phyloP scores from a whole-genome alignment of 106 monocot genomes.

The Cymbidium sinense region DNA sequence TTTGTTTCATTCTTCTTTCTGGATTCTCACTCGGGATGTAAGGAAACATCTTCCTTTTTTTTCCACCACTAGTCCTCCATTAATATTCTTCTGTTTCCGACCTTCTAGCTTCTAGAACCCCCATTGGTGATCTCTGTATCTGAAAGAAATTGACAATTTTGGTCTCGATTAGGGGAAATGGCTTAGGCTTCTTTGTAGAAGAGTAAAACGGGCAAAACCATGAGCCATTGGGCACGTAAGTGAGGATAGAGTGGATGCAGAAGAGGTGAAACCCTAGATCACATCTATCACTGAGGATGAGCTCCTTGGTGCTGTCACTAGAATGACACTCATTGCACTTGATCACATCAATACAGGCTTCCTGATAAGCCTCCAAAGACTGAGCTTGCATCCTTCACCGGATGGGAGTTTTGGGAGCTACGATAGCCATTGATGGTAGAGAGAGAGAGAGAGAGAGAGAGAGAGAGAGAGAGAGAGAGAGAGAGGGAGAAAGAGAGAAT shows the following conservation, averaged over 20 bases:
- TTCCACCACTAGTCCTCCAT: constrained; percentile 20
- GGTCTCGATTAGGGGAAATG: constrained; percentile 72
- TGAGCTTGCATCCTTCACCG: constrained; percentile 54
- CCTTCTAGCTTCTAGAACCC: constrained; percentile 11
- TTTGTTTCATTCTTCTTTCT: constrained; percentile 60
- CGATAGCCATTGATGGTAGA: constrained; percentile 1
- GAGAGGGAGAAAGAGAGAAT: no score
- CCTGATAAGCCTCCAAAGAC: not conserved
- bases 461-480: constrained; percentile 6
- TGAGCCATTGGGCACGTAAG: constrained; percentile 55
- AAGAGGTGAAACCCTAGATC: constrained; percentile 75
- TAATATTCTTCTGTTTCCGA: constrained; percentile 33
- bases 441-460: constrained; percentile 2
- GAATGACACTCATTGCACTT: constrained; percentile 56
- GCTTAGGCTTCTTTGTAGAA: constrained; percentile 28
- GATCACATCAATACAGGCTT: constrained; percentile 17
- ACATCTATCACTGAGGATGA: constrained; percentile 90
- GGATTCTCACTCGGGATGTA: constrained; percentile 67
- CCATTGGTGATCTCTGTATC: constrained; percentile 43
- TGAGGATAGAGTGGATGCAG: constrained; percentile 92
- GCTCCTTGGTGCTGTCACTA: constrained; percentile 48
- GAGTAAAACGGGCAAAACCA: constrained; percentile 90
- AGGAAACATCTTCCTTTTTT: constrained; percentile 74
- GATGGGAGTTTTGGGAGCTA: constrained; percentile 42
- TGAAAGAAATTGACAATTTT: constrained; percentile 91